These are phyloP conservation scores for Paracorniculantispora psalliotae DNA, from an alignment of 2,329 filamentous ascomycete genomes.

Conservation along the genomic window DNA sequence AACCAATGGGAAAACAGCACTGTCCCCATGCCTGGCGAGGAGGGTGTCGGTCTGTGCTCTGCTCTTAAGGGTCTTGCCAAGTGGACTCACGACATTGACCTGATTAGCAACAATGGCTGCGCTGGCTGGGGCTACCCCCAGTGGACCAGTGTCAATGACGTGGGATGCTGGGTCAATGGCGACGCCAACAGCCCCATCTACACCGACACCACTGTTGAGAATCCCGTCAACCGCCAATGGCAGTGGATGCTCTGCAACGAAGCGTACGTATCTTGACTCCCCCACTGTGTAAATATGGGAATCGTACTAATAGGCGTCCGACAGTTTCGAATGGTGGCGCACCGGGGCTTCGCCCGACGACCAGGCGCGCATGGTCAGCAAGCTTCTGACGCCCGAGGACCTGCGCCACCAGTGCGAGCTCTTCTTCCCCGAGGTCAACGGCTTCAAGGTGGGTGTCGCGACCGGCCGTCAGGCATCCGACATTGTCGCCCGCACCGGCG, in stretches of 20 bases:
- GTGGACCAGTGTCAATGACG: constrained; percentile 36
- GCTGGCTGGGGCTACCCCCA: constrained; percentile 40
- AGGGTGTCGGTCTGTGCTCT: constrained; percentile 49
- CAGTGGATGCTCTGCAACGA: constrained; percentile 21
- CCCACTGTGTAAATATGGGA: no score
- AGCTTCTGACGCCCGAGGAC: background rate
- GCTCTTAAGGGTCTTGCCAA: constrained; percentile 50
- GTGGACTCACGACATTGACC: constrained; percentile 42
- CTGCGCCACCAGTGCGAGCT: background rate
- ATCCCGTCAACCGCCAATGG: constrained; percentile 49
- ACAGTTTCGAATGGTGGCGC: constrained; percentile 4
- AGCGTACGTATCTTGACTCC: no score
- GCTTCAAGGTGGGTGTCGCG: constrained; percentile 27
- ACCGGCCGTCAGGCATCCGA: constrained; percentile 34
- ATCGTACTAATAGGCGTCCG: background rate
- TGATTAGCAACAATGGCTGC: no score
- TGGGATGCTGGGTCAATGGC: constrained; percentile 50
- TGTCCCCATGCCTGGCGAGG: constrained; percentile 16
- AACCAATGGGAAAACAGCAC: constrained; percentile 5
- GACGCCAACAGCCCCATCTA: constrained; percentile 44
- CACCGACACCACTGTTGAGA: constrained; percentile 43
- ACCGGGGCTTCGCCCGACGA: constrained; percentile 24
- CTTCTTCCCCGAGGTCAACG: constrained; percentile 6
- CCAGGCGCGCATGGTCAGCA: constrained; percentile 39
- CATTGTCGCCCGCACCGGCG: constrained; percentile 16